Conservation (phyloP, 306 rosid genomes). For the Hylodesmum podocarpum region DNA sequence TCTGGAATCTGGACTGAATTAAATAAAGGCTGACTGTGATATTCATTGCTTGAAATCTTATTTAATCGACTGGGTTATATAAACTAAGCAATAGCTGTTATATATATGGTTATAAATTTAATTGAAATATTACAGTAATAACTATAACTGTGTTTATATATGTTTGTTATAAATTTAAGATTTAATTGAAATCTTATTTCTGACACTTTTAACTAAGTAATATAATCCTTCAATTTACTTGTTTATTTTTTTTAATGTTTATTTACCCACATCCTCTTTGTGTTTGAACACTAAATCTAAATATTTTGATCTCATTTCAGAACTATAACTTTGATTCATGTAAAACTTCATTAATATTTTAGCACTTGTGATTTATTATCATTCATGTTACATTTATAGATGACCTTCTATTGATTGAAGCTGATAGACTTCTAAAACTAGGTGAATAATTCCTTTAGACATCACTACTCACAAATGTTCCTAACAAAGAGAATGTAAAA, state of each 20-base stretch:
- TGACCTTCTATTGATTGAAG: constrained; percentile 88
- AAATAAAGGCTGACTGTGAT: not conserved
- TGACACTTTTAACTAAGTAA: not conserved
- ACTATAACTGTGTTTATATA: no score
- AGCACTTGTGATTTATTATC: not conserved
- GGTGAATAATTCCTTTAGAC: constrained; percentile 99
- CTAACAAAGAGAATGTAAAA: constrained; percentile 79
- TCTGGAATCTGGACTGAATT: not conserved
- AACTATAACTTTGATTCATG: not conserved
- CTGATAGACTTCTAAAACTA: constrained; percentile 87
- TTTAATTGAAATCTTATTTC: not conserved
- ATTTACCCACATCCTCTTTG: not conserved
- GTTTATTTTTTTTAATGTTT: constrained; percentile 1
- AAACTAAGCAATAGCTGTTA: no score
- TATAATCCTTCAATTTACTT: constrained; percentile 7
- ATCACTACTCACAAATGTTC: constrained; percentile 69
- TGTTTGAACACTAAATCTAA: not conserved
- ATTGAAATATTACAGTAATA: no score
- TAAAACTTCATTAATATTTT: not conserved
- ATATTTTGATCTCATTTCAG: not conserved
- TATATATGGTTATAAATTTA: no score
- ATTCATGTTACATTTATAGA: constrained; percentile 47
- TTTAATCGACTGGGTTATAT: no score
- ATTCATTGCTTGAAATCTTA: constrained; percentile 2
- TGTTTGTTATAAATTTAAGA: no score